Base-by-base conservation (phyloP, 2,329 filamentous ascomycete genomes). In the Zymoseptoria brevis region DNA sequence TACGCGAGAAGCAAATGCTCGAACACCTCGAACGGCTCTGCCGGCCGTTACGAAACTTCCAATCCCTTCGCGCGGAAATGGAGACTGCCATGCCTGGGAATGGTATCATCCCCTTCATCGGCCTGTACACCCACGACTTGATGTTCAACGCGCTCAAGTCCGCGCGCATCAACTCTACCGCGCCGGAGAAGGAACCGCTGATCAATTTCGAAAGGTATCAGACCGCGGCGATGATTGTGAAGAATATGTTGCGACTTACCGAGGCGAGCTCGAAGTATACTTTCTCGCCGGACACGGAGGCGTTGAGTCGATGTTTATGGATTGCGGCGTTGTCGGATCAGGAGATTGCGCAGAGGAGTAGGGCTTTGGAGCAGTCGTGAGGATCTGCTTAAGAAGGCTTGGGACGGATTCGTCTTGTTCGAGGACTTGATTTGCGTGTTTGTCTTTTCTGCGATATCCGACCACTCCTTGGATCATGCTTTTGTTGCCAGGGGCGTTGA, bases 201-300 rank as follows among this genome's bases (percentile, higher is more conserved):
- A 83, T 94, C 67, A 94, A 94, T 73, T 94, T 94, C 75, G 89
- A 93, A 76, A 82, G 88, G 59, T 90, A 88, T 67, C 87, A 90
- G 61, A 87, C 84, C 30, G 86, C 87, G 24, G 89, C 89, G 3
- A 81, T 82, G 1, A 87, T 92, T 48, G 86, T 93, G 64, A 94
- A 94, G 78, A 90, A 87, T 54, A 76, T 94, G 48, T 76, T 93
- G 49, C 81, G 89, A 21, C 77, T 94, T n/a, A 78, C 94, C 8
- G 89, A 94, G 74, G 87, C 88, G 1, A 92, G 88, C 71, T 84
- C 86, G 21, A 81, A 84, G 58, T 94, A 93, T 71, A 76, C 78
- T 6, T 91, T 93, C 71, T 81, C 85, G 66, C 85, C 88, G 1
- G 84, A 92, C 45, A 87, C 90, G 62, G 87, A 88, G 56, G 83